These are phyloP conservation scores for Lactifluus echinatus DNA, from an alignment of 768 basidiomycete species.

Conservation along the genomic window DNA sequence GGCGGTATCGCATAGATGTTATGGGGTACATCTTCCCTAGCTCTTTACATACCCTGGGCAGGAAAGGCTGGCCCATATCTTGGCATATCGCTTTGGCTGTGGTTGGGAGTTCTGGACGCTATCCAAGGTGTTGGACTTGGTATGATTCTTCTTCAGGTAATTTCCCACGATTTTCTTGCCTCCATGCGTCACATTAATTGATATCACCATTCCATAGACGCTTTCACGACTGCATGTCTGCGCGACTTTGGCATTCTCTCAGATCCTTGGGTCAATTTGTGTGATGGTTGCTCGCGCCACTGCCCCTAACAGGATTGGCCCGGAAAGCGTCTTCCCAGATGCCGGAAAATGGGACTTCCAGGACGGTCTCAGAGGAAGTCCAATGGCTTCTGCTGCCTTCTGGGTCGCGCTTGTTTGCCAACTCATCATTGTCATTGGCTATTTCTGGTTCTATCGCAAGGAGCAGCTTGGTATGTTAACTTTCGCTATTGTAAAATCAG, in stretches of 20 bases:
- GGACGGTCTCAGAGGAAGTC: slow-evolving; percentile 64
- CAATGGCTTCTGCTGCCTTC: slow-evolving; percentile 77
- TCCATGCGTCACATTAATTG: neutral
- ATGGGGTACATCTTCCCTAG: slow-evolving; percentile 93
- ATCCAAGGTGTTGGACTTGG: slow-evolving; percentile 92
- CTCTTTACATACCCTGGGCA: slow-evolving; percentile 91
- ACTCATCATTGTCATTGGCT: slow-evolving; percentile 78
- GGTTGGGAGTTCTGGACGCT: slow-evolving; percentile 91
- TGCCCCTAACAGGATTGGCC: slow-evolving; percentile 83
- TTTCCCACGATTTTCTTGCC: neutral
- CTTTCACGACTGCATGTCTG: slow-evolving; percentile 91
- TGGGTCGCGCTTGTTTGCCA: slow-evolving; percentile 81
- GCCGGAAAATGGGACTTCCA: slow-evolving; percentile 85
- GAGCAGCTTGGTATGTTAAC: slow-evolving; percentile 69
- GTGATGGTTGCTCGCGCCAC: slow-evolving; percentile 92
- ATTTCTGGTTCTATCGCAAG: slow-evolving; percentile 97
- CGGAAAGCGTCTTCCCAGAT: slow-evolving; percentile 86
- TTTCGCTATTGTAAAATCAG: neutral
- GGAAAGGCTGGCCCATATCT: slow-evolving; percentile 80
- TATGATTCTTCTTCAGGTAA: slow-evolving; percentile 72
- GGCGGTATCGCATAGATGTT: slow-evolving; percentile 47
- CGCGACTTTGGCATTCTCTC: slow-evolving; percentile 84
- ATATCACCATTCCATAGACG: slow-evolving; percentile 37
- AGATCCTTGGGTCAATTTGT: slow-evolving; percentile 81
- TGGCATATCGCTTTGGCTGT: slow-evolving; percentile 85